Percentiles rank a stretch among this genome's conserved stretches.
Evolutionary conservation across 495 filamentous ascomycete species (phyloP).

Genomic region (Darksidea phi): DNA sequence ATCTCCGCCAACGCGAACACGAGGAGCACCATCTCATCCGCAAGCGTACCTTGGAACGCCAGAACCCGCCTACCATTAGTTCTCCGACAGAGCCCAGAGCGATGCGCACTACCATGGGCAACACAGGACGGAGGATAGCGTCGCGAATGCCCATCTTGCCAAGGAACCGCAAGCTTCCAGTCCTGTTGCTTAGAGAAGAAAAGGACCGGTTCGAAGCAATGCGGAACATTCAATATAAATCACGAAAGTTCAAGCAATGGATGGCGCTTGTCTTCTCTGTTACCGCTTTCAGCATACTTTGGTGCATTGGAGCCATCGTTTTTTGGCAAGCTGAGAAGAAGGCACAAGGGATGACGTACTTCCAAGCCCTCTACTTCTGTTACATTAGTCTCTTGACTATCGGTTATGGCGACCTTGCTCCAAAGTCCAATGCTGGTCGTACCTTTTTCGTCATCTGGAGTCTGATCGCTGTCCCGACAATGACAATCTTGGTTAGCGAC

Average conservation of each 20-base stretch:
- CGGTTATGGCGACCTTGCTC: conserved; percentile 48
- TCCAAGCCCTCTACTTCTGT: conserved; percentile 48
- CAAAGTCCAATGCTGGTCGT: conserved; percentile 46
- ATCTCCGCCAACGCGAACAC: conserved; percentile 30
- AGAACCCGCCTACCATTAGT: conserved; percentile 4
- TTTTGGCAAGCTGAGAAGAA: conserved; percentile 45
- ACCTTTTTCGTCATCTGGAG: conserved; percentile 49
- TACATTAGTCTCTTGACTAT: conserved; percentile 48
- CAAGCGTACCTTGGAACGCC: background rate
- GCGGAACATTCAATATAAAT: conserved; percentile 45
- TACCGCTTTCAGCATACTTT: conserved; percentile 44
- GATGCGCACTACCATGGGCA: conserved; percentile 14
- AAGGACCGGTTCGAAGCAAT: conserved; percentile 48
- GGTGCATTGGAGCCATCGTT: conserved; percentile 47
- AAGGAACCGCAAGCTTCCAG: conserved; percentile 31
- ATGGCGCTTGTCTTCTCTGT: conserved; percentile 41
- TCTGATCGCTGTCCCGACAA: conserved; percentile 63
- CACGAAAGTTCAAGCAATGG: conserved; percentile 45
- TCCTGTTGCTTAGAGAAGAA: conserved; percentile 45
- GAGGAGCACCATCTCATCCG: conserved; percentile 28
- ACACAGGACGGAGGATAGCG: conserved; percentile 1
- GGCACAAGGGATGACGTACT: conserved; percentile 46
- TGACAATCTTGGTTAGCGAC: conserved; percentile 64
- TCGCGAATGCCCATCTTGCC: background rate
- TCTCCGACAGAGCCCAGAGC: conserved; percentile 3